Evolutionary conservation across 192 early-diverging fungal genomes (phyloP).

Genomic region (Coemansia sp.): DNA sequence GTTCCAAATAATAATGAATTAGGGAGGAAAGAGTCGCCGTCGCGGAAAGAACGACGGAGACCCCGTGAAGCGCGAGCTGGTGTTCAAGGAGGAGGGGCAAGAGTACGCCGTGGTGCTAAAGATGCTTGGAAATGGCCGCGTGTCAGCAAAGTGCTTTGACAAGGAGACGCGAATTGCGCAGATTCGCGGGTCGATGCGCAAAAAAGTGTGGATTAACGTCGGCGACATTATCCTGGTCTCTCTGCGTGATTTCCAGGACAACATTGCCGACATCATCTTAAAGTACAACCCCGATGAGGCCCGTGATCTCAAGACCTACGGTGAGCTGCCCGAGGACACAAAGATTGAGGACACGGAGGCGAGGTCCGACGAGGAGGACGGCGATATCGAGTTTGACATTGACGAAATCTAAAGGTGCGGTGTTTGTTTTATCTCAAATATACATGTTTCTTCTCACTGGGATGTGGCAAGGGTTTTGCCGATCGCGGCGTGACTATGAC

Average conservation of each 20-base stretch:
- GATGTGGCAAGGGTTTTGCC: no score
- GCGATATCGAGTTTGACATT: constrained; percentile 93
- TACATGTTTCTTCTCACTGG: background rate
- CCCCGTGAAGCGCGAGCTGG: constrained; percentile 88
- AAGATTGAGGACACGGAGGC: constrained; percentile 30
- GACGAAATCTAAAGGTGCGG: constrained; percentile 63
- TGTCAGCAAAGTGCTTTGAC: constrained; percentile 87
- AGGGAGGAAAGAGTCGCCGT: constrained; percentile 83
- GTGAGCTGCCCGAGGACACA: constrained; percentile 88
- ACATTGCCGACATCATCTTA: constrained; percentile 91
- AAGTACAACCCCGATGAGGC: constrained; percentile 98
- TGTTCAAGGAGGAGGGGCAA: constrained; percentile 97
- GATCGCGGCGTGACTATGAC: no score
- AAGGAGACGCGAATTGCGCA: constrained; percentile 87
- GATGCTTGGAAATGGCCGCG: constrained; percentile 95
- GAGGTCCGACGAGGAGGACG: constrained; percentile 60
- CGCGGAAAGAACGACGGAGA: constrained; percentile 97
- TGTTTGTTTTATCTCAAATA: background rate
- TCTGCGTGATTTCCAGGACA: constrained; percentile 89
- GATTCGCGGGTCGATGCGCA: constrained; percentile 97
- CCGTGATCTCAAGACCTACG: constrained; percentile 84
- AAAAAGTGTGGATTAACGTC: constrained; percentile 93
- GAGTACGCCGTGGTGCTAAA: constrained; percentile 94
- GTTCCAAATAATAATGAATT: no score
- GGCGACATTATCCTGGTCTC: constrained; percentile 90